phyloP scores from a whole-genome alignment of 2,329 filamentous ascomycete genomes.

The Microsporum audouinii region DNA sequence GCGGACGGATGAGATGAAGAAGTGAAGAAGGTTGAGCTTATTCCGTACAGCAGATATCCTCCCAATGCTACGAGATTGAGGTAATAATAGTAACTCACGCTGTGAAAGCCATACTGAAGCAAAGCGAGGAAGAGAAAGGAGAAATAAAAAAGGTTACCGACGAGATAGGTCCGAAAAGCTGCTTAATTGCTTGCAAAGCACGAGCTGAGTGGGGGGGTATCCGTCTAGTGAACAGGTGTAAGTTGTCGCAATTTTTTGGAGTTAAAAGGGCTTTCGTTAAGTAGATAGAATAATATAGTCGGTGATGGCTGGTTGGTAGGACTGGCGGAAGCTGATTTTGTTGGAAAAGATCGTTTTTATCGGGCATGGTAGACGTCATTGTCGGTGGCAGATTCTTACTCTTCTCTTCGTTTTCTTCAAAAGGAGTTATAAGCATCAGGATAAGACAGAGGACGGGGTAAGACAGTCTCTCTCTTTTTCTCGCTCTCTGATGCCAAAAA shows the following conservation, averaged over 20 bases:
- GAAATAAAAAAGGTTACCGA: not conserved
- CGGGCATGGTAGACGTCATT: not conserved
- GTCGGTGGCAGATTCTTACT: conserved; percentile 1
- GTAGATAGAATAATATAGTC: not conserved
- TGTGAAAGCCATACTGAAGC: not conserved
- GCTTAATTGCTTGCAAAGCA: not conserved
- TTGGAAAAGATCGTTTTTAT: not conserved
- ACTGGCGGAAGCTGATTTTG: not conserved
- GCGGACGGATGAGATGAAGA: not conserved
- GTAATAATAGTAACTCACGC: not conserved
- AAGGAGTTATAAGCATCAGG: conserved; percentile 9
- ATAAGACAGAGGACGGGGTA: not conserved
- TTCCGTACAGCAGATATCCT: not conserved
- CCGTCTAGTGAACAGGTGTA: not conserved
- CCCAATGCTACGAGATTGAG: not conserved
- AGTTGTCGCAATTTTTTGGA: not conserved
- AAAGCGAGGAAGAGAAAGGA: not conserved
- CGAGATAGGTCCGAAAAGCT: conserved; percentile 2
- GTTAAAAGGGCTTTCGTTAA: not conserved
- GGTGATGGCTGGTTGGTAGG: not conserved
- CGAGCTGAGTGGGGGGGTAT: not conserved
- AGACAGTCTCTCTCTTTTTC: not conserved
- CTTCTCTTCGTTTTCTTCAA: not conserved
- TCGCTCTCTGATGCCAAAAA: not conserved
- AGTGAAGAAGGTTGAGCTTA: conserved; percentile 1